Evolutionary conservation across 139 green algal species (phyloP).

Genomic region (Chlorella sp.): DNA sequence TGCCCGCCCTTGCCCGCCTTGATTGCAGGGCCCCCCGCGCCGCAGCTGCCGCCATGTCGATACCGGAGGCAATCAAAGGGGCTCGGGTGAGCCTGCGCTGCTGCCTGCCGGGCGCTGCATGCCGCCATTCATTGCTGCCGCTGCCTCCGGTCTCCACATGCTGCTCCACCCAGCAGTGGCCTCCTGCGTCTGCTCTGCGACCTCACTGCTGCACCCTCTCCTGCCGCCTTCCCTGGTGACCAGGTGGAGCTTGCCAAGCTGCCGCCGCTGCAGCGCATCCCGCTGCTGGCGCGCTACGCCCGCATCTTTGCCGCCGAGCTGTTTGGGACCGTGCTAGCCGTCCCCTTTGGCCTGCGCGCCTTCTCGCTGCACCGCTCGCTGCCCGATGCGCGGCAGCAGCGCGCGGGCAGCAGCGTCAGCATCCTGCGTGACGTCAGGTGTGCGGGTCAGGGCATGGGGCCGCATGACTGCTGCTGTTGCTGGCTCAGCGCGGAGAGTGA

Average conservation of each 20-base stretch:
- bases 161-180: too few relatives aligned
- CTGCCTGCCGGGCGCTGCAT: neutral
- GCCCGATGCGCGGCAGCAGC: conserved; percentile 30
- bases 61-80: conserved; percentile 41
- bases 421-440: conserved; percentile 45
- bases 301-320: conserved; percentile 62
- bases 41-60: conserved; percentile 26
- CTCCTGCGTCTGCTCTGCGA: neutral
- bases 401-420: conserved; percentile 12
- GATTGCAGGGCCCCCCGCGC: too few relatives aligned
- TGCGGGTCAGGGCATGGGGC: too few relatives aligned
- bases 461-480: too few relatives aligned
- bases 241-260: conserved; percentile 35
- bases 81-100: conserved; percentile 8
- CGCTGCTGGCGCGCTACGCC: conserved; percentile 27
- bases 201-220: neutral
- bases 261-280: neutral
- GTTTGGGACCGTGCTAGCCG: conserved; percentile 45
- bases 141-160: too few relatives aligned
- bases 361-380: conserved; percentile 53
- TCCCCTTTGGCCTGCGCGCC: conserved; percentile 55
- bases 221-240: neutral
- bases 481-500: too few relatives aligned
- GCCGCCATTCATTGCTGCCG: neutral
- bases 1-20: too few relatives aligned